Conservation (phyloP, 192 early-diverging fungal genomes). For the Thamnidium elegans region DNA sequence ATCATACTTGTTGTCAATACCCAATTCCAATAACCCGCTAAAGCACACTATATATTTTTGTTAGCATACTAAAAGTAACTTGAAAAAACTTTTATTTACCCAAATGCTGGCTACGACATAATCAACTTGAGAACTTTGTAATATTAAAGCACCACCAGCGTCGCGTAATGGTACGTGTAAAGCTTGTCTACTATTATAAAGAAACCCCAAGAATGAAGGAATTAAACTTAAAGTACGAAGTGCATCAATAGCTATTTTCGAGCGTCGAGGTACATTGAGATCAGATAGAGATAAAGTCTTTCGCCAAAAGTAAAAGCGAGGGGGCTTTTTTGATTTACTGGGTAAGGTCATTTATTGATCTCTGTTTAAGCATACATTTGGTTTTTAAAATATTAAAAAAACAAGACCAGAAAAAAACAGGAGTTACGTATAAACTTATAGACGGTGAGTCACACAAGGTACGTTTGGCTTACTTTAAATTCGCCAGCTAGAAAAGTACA, state of each 20-base stretch:
- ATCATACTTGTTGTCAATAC: constrained; percentile 54
- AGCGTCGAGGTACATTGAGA: constrained; percentile 37
- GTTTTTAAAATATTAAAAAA: too few species aligned
- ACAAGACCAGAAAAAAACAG: too few species aligned
- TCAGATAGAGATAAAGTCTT: constrained; percentile 24
- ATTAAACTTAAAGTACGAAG: constrained; percentile 40
- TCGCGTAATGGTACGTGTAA: constrained; percentile 27
- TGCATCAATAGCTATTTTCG: constrained; percentile 32
- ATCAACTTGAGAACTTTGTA: constrained; percentile 37
- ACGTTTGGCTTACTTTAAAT: too few species aligned
- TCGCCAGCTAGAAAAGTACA: too few species aligned
- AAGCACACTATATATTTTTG: constrained; percentile 38
- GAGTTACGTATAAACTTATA: too few species aligned
- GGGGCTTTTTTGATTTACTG: background rate
- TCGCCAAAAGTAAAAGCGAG: constrained; percentile 12
- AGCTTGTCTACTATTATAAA: constrained; percentile 27
- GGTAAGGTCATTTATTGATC: too few species aligned
- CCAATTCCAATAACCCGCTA: constrained; percentile 57
- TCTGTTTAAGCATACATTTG: too few species aligned
- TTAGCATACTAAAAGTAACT: background rate
- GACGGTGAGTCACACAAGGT: too few species aligned
- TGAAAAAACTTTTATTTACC: constrained; percentile 23
- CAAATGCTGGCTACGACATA: constrained; percentile 43
- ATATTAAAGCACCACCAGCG: constrained; percentile 30
- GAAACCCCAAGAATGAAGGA: constrained; percentile 33